These are phyloP conservation scores for Leishmania guyanensis DNA, from an alignment of 208 protist genomes.

Conservation along the genomic window DNA sequence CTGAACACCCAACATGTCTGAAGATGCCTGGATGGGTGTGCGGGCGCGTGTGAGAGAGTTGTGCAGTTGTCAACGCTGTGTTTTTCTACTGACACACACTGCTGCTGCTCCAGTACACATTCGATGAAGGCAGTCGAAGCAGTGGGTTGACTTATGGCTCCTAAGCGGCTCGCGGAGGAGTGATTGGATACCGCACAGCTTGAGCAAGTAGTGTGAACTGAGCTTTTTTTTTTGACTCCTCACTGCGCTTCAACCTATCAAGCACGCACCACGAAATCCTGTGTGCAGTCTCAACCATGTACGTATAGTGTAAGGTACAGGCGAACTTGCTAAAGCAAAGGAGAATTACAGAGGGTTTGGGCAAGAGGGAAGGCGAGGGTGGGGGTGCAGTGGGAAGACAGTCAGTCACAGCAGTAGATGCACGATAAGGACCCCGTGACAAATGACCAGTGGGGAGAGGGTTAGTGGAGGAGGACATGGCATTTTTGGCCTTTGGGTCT, in stretches of 20 bases:
- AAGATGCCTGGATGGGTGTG: neutral
- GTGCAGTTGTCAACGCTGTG: neutral
- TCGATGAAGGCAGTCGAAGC: neutral
- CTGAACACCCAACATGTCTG: neutral
- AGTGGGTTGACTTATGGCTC: neutral
- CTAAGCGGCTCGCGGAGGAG: neutral
- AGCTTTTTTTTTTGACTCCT: neutral
- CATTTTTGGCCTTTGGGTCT: neutral
- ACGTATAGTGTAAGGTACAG: neutral
- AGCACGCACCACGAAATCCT: neutral
- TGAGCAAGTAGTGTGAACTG: neutral
- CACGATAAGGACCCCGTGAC: neutral
- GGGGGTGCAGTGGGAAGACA: neutral
- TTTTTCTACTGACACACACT: neutral
- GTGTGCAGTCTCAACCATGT: neutral
- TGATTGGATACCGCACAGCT: neutral
- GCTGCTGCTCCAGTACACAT: neutral
- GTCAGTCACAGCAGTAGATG: neutral
- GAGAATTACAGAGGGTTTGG: neutral
- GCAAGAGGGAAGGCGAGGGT: neutral
- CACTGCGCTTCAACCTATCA: neutral
- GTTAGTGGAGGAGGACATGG: neutral
- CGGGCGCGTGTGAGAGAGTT: neutral
- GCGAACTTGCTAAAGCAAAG: neutral
- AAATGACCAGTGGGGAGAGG: neutral